Percentiles rank a stretch among this genome's conserved stretches.
phyloP scores from a whole-genome alignment of 108 stramenopile species.

The Cyclotella atomus region DNA sequence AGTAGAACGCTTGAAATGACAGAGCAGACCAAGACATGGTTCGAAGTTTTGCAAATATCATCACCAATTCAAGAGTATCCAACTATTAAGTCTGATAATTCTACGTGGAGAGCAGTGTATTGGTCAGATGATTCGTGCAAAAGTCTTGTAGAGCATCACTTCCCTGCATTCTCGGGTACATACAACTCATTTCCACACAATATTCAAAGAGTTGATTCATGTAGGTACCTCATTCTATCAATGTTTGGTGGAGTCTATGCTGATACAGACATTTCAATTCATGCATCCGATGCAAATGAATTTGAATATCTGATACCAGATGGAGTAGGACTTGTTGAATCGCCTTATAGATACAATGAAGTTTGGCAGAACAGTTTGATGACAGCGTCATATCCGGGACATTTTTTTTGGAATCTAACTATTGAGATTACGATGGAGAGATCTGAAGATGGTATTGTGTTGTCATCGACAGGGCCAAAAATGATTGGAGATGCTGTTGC shows the following conservation, averaged over 20 bases:
- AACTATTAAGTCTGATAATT: background rate
- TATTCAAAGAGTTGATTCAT: conserved; percentile 51
- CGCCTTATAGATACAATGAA: conserved; percentile 39
- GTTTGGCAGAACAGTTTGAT: conserved; percentile 30
- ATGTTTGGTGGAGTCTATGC: conserved; percentile 45
- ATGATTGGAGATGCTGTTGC: conserved; percentile 38
- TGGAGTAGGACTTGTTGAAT: conserved; percentile 35
- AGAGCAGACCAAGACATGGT: conserved; percentile 7
- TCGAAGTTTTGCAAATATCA: background rate
- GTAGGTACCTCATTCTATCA: conserved; percentile 41
- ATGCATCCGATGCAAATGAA: background rate
- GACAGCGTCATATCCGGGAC: conserved; percentile 18
- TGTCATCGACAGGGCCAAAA: conserved; percentile 27
- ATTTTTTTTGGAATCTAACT: conserved; percentile 25
- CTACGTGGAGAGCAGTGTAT: conserved; percentile 6
- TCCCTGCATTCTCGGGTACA: conserved; percentile 22
- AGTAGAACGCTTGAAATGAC: conserved; percentile 1
- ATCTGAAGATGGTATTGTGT: background rate
- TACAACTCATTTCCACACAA: conserved; percentile 28
- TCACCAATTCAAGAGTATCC: conserved; percentile 6
- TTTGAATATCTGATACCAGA: conserved; percentile 11
- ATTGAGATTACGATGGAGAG: conserved; percentile 30
- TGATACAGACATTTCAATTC: conserved; percentile 32
- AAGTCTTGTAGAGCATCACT: conserved; percentile 32
- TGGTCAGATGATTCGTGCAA: conserved; percentile 48